Evolutionary conservation across 2,329 filamentous ascomycete species (phyloP).

Genomic region (Calonectria hongkongensis): DNA sequence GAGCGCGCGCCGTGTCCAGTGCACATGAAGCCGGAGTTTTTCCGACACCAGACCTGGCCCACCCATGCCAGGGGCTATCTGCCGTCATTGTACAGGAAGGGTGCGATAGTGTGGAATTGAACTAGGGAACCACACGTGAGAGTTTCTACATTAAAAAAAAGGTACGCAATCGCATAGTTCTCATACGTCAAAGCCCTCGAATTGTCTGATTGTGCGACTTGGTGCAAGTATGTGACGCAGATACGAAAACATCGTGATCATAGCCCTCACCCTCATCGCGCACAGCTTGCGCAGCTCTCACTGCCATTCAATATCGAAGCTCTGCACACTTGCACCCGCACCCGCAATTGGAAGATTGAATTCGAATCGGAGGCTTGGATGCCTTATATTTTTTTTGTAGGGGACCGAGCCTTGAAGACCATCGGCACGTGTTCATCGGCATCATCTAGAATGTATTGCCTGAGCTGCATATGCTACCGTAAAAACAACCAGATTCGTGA

Average conservation of each 20-base stretch:
- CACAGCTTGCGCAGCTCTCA: background rate
- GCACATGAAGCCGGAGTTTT: constrained; percentile 49
- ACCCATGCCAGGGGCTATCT: constrained; percentile 20
- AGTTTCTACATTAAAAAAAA: background rate
- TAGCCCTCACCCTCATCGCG: background rate
- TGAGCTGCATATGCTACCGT: constrained; percentile 63
- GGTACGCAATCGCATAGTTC: background rate
- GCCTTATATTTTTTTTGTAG: constrained; percentile 36
- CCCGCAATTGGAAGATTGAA: background rate
- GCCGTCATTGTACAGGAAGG: constrained; percentile 2
- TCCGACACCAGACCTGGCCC: constrained; percentile 43
- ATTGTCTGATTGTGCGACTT: background rate
- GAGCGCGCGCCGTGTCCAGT: constrained; percentile 51
- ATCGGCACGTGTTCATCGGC: constrained; percentile 55
- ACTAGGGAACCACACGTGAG: background rate
- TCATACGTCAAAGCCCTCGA: background rate
- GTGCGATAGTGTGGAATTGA: too few species aligned
- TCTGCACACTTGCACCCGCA: background rate
- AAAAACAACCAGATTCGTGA: constrained; percentile 63
- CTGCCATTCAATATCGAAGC: constrained; percentile 21
- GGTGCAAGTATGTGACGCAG: too few species aligned
- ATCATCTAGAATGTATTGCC: constrained; percentile 63
- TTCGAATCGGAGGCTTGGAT: constrained; percentile 48
- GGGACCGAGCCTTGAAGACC: constrained; percentile 42
- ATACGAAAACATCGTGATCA: background rate